Conservation (phyloP, 257 asterid species). For the Echium plantagineum region DNA sequence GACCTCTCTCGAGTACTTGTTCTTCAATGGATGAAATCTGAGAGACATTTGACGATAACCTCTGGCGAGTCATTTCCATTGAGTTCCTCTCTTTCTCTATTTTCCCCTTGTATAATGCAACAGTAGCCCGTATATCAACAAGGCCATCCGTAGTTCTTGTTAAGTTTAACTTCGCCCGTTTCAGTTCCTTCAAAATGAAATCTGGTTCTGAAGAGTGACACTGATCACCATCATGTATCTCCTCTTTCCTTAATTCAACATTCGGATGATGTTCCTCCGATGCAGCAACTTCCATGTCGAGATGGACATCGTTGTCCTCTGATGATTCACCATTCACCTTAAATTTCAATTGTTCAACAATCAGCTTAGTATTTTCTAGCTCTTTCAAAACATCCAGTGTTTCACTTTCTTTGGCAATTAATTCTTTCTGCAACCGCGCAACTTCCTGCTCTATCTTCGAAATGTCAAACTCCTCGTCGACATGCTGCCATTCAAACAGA, state of each 20-base stretch:
- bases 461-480: conserved; percentile 30
- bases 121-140: conserved; percentile 60
- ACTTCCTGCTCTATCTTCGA: conserved; percentile 59
- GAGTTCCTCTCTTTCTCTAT: conserved; percentile 73
- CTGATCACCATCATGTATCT: conserved; percentile 10
- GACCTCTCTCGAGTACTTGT: conserved; percentile 39
- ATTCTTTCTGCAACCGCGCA: conserved; percentile 51
- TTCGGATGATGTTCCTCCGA: not conserved
- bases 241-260: not conserved
- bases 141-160: conserved; percentile 57
- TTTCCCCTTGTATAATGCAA: conserved; percentile 52
- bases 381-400: conserved; percentile 66
- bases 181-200: conserved; percentile 53
- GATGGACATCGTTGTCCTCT: conserved; percentile 16
- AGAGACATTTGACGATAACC: conserved; percentile 45
- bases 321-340: conserved; percentile 54
- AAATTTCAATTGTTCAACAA: conserved; percentile 46
- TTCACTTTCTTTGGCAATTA: conserved; percentile 66
- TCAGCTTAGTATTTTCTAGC: conserved; percentile 47
- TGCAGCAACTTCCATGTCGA: not conserved
- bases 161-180: conserved; percentile 68
- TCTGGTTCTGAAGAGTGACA: conserved; percentile 56
- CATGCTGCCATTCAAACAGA: conserved; percentile 23
- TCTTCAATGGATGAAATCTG: conserved; percentile 48
- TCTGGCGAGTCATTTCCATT: conserved; percentile 68